Evolutionary conservation across 2,329 filamentous ascomycete genomes (phyloP), one percentile per base, ranked within the genome.

Genomic region (Neoarthrinium moseri): DNA sequence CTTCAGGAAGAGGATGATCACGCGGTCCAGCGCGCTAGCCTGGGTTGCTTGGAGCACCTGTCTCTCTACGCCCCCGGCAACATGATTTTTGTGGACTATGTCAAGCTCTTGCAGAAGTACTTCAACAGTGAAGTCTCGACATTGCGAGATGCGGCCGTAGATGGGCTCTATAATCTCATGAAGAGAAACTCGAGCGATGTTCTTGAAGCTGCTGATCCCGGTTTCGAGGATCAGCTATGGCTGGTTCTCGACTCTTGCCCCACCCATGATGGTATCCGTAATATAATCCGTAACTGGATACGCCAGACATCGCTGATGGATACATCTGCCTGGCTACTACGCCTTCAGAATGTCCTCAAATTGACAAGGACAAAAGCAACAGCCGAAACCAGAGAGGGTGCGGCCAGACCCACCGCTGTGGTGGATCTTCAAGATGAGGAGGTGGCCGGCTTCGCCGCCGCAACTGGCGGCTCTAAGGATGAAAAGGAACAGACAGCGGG

Each of bases 381-480:
- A 33, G 77, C 81, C 22, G 74, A 78, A 34, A 63, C 72, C 1
- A 62, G 68, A 5, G 68, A 68, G 15, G 62, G 65, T 10, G 68
- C 73, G 4, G 65, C 72, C 10, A 79, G 73, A 56, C 63, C 68
- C 6, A 75, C 72, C 8, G 73, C 76, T 4, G 74, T 80, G 11
- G 77, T 89, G n/a, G 94, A 99, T 56, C 70, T 97, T 0, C 87
- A 92, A 51, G 94, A 99, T 61, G 94, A 99, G 63, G 95, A 99
- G 64, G 92, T 96, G 27, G 94, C 94, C 43, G 94, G 94, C 0
- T 97, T 99, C 60, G 91, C 91, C 24, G 81, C 85, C n/a, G 84
- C 87, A 2, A 77, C 77, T 38, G 81, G 80, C 18, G 75, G 72
- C 3, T 71, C 68, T 17, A 78, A 78, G 35, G 77, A 82, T 40